phyloP scores from a whole-genome alignment of 2,329 filamentous ascomycete species.

The Coleophoma eucalyptorum region DNA sequence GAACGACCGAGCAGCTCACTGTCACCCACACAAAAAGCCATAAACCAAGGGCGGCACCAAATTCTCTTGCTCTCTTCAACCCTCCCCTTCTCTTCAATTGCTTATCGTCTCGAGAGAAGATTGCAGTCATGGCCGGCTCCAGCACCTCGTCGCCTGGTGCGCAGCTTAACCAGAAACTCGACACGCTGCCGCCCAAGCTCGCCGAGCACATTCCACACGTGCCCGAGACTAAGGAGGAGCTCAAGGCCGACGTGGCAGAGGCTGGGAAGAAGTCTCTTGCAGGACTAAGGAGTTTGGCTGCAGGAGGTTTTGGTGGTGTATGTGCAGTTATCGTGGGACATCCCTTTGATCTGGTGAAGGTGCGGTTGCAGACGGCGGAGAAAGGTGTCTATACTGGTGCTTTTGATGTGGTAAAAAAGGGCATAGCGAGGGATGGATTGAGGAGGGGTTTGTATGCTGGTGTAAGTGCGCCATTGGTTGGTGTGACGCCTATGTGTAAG shows the following conservation, averaged over 20 bases:
- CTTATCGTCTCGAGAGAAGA: not conserved
- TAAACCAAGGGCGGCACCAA: not conserved
- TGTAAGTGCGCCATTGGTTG: constrained; percentile 89
- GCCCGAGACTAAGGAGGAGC: constrained; percentile 26
- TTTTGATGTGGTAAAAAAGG: constrained; percentile 87
- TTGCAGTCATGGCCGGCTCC: constrained; percentile 17
- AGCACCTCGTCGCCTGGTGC: constrained; percentile 14
- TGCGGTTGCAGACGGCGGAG: constrained; percentile 93
- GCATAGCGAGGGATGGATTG: constrained; percentile 81
- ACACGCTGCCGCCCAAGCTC: constrained; percentile 19
- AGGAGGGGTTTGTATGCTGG: constrained; percentile 86
- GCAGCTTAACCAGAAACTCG: constrained; percentile 22
- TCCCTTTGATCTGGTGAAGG: constrained; percentile 97
- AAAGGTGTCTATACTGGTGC: constrained; percentile 87
- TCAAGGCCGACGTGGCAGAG: constrained; percentile 11
- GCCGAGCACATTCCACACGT: constrained; percentile 25
- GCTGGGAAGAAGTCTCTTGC: constrained; percentile 37
- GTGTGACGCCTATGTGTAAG: constrained; percentile 98
- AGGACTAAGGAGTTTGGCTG: constrained; percentile 75
- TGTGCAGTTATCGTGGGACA: constrained; percentile 94
- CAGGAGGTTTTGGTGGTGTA: constrained; percentile 88
- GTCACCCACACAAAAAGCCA: not conserved
- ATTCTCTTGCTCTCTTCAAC: not conserved
- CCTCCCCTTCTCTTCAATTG: not conserved
- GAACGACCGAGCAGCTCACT: not conserved